Percentiles rank a stretch among this genome's conserved stretches.
Evolutionary conservation across 345 rosid species (phyloP).

Genomic region (Sonneratia alba): DNA sequence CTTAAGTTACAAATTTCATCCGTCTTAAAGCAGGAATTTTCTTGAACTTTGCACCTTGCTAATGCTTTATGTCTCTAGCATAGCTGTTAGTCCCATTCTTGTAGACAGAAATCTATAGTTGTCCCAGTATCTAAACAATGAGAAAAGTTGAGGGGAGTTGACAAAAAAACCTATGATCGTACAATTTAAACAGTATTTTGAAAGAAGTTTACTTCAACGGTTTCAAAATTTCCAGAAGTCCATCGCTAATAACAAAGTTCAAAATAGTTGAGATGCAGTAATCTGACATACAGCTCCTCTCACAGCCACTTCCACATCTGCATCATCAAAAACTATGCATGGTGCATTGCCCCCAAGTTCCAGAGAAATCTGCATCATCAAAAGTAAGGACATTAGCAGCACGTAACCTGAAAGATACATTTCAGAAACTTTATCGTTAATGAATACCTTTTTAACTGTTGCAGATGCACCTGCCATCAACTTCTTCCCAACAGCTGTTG

Average conservation of each 20-base stretch:
- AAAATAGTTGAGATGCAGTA: not conserved
- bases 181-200: not conserved
- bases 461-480: constrained; percentile 94
- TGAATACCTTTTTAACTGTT: constrained; percentile 79
- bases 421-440: constrained; percentile 7
- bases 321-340: constrained; percentile 93
- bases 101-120: not conserved
- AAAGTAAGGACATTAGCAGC: constrained; percentile 10
- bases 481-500: constrained; percentile 95
- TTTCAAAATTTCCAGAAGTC: not conserved
- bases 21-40: not conserved
- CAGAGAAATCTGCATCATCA: constrained; percentile 51
- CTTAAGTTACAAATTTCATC: not conserved
- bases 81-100: not conserved
- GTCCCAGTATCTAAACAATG: not conserved
- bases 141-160: not conserved
- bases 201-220: too few species aligned
- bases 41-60: not conserved
- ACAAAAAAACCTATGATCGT: not conserved
- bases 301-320: constrained; percentile 84
- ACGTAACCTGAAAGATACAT: not conserved
- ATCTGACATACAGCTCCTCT: constrained; percentile 63
- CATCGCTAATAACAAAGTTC: not conserved
- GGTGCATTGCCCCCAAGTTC: constrained; percentile 99
- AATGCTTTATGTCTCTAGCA: not conserved